Base-by-base conservation (phyloP, 331 rosid genomes). In the Prunus yedoensis region DNA sequence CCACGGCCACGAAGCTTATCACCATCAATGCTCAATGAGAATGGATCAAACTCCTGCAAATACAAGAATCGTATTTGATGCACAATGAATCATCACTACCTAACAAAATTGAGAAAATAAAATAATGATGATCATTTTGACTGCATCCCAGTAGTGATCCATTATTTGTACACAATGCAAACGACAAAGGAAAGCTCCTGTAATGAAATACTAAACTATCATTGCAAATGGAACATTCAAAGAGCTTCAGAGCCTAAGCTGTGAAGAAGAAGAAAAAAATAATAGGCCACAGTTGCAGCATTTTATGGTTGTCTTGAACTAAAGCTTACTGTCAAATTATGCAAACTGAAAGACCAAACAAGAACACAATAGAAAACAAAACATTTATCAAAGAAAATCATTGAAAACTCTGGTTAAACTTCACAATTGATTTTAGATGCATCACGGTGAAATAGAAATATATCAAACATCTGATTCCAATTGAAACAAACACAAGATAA, bases 1-100 rank as follows among this genome's bases (percentile, higher is more conserved):
- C 97, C 99, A 64, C 97, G 94, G 67, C 97, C 99, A 50, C 88
- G 82, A 56, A 94, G 96, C 74, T 92, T 91, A 86, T 94, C 99
- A 11, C 97, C 99, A 14, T 83, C 89, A 12, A 95, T 81, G 80
- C 93, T 89, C 88, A 95, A 80, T 4, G 90, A 81, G 85, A 95
- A 95, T 15, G 97, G 97, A 87, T 87, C 90, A 82, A 95, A 95
- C 66, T 92, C 95, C 98, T 94, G 80, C 74, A 74, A 30, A 54
- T 11, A 18, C 20, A 52, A 49, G 25, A 75, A 49, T 32, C 16
- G 74, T 10, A 3, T 60, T 27, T 7, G 71, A 53, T 23, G 54
- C 53, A 49, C 28, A 75, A 1, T 32, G 10, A 16, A 68, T 53
- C 41, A 30, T 23, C 60, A 43, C 20, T 32, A 51, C 56, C 20